These are phyloP conservation scores for Funneliformis mosseae DNA, from an alignment of 192 early-diverging fungal species.

Conservation along the genomic window DNA sequence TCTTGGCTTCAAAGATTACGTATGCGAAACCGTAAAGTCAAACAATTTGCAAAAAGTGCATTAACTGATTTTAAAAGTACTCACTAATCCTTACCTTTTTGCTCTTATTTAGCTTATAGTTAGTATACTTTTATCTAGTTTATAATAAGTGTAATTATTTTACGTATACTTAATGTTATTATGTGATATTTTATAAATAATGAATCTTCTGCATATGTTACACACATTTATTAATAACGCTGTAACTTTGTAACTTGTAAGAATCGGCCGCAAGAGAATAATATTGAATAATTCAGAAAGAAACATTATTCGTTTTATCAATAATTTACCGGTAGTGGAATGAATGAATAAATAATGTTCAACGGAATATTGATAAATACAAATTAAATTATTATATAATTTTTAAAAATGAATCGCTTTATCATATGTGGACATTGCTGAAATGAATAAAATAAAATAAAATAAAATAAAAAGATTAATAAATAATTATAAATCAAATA, in stretches of 20 bases:
- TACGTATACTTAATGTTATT: not conserved
- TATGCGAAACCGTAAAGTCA: not conserved
- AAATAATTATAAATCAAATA: not conserved
- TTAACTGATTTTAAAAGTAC: slow-evolving; percentile 11
- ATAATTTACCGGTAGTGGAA: too few relatives aligned
- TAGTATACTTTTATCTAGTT: not conserved
- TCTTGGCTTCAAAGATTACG: slow-evolving; percentile 5
- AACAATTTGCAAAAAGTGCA: slow-evolving; percentile 18
- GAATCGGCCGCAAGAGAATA: too few relatives aligned
- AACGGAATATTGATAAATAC: not conserved
- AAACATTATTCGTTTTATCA: too few relatives aligned
- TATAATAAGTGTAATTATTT: not conserved
- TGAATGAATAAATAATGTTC: not conserved
- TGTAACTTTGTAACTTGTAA: too few relatives aligned
- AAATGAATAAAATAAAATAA: not conserved
- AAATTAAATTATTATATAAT: not conserved
- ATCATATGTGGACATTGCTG: slow-evolving; percentile 35
- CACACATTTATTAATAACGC: too few relatives aligned
- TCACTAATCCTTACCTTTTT: not conserved
- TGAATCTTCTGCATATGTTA: too few relatives aligned
- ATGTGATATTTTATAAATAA: not conserved
- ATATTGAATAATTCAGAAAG: too few relatives aligned
- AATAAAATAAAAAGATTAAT: not conserved
- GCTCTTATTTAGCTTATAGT: not conserved
- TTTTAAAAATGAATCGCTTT: slow-evolving; percentile 37